phyloP scores from a whole-genome alignment of 352 stramenopile genomes.

The Phytophthora pluvialis region DNA sequence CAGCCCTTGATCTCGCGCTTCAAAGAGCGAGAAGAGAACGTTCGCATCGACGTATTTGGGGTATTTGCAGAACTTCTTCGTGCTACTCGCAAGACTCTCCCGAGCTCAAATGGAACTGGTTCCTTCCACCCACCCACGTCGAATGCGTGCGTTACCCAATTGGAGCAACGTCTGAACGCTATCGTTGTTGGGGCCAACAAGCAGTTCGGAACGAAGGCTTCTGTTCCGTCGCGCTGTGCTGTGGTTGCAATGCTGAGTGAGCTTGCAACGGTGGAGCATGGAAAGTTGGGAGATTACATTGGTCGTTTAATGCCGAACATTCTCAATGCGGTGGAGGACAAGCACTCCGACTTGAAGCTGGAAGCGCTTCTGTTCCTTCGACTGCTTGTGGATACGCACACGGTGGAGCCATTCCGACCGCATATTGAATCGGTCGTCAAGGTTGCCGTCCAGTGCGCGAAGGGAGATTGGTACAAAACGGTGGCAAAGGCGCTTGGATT shows the following conservation, averaged over 20 bases:
- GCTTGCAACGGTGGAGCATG: constrained; percentile 78
- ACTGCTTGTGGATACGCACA: constrained; percentile 93
- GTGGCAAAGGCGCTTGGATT: constrained; percentile 95
- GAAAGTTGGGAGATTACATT: constrained; percentile 76
- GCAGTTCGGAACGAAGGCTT: constrained; percentile 80
- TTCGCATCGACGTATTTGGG: constrained; percentile 96
- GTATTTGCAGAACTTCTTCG: constrained; percentile 95
- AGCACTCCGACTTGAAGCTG: constrained; percentile 96
- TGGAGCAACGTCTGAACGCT: constrained; percentile 70
- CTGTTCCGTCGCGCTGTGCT: constrained; percentile 78
- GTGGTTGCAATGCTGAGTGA: constrained; percentile 88
- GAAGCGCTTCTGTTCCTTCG: constrained; percentile 95
- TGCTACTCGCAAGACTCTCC: constrained; percentile 61
- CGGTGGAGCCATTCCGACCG: constrained; percentile 75
- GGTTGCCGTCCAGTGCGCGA: constrained; percentile 89
- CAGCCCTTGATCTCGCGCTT: constrained; percentile 89
- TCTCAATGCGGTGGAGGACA: constrained; percentile 86
- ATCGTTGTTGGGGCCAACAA: constrained; percentile 84
- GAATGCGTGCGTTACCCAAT: constrained; percentile 54
- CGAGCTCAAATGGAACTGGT: constrained; percentile 33
- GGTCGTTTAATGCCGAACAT: constrained; percentile 83
- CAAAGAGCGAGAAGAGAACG: constrained; percentile 99
- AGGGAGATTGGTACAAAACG: constrained; percentile 99
- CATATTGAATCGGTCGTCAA: constrained; percentile 85
- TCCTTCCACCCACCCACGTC: constrained; percentile 38